These are phyloP conservation scores for Lipomyces yamadae DNA, from an alignment of 805 yeast genomes.

Conservation along the genomic window DNA sequence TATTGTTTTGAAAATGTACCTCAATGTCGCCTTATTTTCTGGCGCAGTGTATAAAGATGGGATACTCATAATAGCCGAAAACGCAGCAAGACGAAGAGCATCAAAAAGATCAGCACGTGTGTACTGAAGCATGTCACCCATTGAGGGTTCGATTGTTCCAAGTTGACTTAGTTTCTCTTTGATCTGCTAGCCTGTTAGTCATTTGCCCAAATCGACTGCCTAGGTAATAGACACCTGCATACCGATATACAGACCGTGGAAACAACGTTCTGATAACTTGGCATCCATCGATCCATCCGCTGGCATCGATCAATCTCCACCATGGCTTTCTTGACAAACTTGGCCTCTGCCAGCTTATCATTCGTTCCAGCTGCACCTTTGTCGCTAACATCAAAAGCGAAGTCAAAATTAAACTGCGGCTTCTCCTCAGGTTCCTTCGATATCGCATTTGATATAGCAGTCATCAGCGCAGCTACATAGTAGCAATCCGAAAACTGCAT, in stretches of 20 bases:
- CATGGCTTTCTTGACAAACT: constrained; percentile 55
- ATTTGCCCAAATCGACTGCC: neutral
- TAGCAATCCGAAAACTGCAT: constrained; percentile 64
- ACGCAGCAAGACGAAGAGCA: constrained; percentile 68
- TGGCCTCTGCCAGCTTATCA: constrained; percentile 21
- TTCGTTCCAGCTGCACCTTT: constrained; percentile 2
- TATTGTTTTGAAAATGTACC: constrained; percentile 63
- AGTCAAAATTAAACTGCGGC: constrained; percentile 23
- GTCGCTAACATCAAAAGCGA: constrained; percentile 29
- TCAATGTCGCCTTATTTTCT: constrained; percentile 58
- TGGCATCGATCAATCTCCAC: constrained; percentile 74
- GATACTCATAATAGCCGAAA: constrained; percentile 63
- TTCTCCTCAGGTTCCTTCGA: constrained; percentile 12
- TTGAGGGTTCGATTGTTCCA: constrained; percentile 58
- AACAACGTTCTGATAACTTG: constrained; percentile 66
- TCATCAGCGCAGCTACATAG: constrained; percentile 57
- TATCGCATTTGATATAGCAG: constrained; percentile 55
- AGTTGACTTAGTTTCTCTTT: constrained; percentile 62
- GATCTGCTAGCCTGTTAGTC: constrained; percentile 44
- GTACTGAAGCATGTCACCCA: constrained; percentile 60
- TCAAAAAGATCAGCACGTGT: constrained; percentile 55
- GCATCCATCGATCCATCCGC: constrained; percentile 84
- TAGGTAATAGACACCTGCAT: neutral
- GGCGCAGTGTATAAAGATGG: constrained; percentile 70
- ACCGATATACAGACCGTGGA: constrained; percentile 57